Conservation (phyloP, 768 basidiomycete genomes). For the Naganishia randhawae region DNA sequence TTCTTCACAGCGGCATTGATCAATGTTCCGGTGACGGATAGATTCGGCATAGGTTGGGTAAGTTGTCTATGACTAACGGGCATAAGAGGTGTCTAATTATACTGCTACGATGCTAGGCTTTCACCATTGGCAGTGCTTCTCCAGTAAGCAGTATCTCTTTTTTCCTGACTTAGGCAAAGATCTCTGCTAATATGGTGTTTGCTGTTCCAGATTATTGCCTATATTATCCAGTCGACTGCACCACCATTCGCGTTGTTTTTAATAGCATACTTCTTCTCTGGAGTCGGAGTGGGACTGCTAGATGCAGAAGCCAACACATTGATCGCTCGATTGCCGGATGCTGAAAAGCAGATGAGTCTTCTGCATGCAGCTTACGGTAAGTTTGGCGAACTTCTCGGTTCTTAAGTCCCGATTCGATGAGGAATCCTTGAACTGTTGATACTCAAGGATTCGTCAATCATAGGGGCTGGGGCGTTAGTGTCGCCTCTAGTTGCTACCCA, state of each 20-base stretch:
- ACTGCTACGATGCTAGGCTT: neutral
- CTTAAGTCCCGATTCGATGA: neutral
- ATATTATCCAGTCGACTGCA: slow-evolving; percentile 52
- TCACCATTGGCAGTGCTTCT: slow-evolving; percentile 3
- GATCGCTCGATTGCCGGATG: slow-evolving; percentile 53
- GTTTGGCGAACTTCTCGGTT: slow-evolving; percentile 14
- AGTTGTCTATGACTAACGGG: neutral
- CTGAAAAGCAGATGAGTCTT: slow-evolving; percentile 51
- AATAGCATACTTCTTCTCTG: slow-evolving; percentile 54
- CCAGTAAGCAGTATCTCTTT: slow-evolving; percentile 11
- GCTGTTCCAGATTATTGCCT: slow-evolving; percentile 37
- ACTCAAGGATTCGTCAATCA: slow-evolving; percentile 30
- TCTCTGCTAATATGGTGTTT: neutral
- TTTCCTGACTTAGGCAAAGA: too few species aligned
- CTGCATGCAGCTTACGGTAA: slow-evolving; percentile 56
- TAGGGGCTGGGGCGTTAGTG: slow-evolving; percentile 56
- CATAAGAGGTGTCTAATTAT: neutral
- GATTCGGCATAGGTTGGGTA: slow-evolving; percentile 53
- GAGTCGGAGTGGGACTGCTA: slow-evolving; percentile 55
- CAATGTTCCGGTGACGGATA: slow-evolving; percentile 55
- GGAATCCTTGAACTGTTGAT: too few species aligned
- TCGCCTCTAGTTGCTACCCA: slow-evolving; percentile 77
- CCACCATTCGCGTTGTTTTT: slow-evolving; percentile 56
- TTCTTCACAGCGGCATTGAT: slow-evolving; percentile 56
- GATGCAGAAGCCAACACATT: slow-evolving; percentile 58